Conservation (phyloP, 2,329 filamentous ascomycete species). For the Trichoderma oligosporum region DNA sequence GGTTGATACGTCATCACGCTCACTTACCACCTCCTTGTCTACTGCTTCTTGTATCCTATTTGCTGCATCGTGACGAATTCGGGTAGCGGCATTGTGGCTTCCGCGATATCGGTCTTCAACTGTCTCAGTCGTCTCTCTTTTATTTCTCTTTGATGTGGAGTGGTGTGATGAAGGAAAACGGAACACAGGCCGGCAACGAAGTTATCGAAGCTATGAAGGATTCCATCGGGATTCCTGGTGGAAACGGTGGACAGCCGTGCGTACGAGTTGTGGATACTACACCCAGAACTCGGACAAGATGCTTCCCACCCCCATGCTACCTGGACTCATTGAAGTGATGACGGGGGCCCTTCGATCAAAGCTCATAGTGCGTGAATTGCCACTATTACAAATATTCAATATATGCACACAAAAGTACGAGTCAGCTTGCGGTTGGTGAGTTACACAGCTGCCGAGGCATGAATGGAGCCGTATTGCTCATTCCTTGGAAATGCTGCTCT, state of each 20-base stretch:
- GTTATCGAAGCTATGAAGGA: neutral
- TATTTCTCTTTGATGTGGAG: neutral
- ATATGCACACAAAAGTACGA: slow-evolving; percentile 4
- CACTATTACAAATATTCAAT: neutral
- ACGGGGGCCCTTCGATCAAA: neutral
- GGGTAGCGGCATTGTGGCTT: slow-evolving; percentile 17
- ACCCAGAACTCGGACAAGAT: slow-evolving; percentile 3
- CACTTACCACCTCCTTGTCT: neutral
- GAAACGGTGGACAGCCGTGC: neutral
- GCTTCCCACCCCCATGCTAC: neutral
- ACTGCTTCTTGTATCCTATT: neutral
- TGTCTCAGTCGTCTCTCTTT: slow-evolving; percentile 3
- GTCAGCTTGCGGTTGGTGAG: neutral
- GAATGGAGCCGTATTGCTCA: neutral
- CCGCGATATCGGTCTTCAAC: neutral
- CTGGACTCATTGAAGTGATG: slow-evolving; percentile 2
- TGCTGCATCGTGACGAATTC: slow-evolving; percentile 4
- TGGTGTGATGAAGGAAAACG: slow-evolving; percentile 11
- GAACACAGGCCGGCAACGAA: neutral
- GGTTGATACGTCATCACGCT: slow-evolving; percentile 7
- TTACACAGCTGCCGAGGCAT: neutral
- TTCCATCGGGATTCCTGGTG: neutral
- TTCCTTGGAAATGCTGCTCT: neutral
- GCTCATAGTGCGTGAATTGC: neutral
- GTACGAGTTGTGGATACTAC: slow-evolving; percentile 3